Evolutionary conservation across 768 basidiomycete genomes (phyloP), one percentile per base, ranked within the genome.

Genomic region (Naganishia vaughanmartiniae): DNA sequence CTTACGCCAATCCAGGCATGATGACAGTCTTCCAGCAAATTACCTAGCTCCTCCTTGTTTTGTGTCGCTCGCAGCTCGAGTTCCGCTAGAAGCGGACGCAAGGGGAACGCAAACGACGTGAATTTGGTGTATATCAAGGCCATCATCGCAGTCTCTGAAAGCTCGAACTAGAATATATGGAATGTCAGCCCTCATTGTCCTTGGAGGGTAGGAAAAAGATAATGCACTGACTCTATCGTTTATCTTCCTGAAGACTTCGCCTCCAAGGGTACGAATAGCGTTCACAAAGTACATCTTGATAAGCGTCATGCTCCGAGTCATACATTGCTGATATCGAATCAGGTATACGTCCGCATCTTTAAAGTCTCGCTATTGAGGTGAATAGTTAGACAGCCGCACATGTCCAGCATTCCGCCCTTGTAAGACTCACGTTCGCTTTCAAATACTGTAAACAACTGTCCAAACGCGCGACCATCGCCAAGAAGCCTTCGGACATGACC

Each of bases 201-300:
- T 7, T 17, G n/a, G 6, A 57, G 54, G 56, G 0, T 14, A n/a
- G 21, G 48, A 24, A 51, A 12, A 51, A 12, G 12, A 7, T 4
- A 51, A 21, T 51, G 24, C 4, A 63, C 77, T 19, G 70, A 89
- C 91, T 84, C 89, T 90, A 71, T 94, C 92, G 1, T 84, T 84
- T 54, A 94, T 79, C 12, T 90, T 86, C 74, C 86, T 89, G 0
- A 86, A 85, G 26, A 95, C 86, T 74, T 98, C 95, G 4, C 86
- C 83, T 0, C 90, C 87, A 14, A 96, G 84, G 0, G 89, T 88
- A 48, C 89, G 85, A 7, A 98, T 83, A 10, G 90, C 89, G 5
- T 89, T 89, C 7, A 95, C 88, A 76, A 96, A 97, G 82, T 90
- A 93, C 88, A 98, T 94, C 81, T 91, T 95, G 83, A 98, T 92